Base-by-base conservation (phyloP, 441 rosid species). In the Manihot esculenta region DNA sequence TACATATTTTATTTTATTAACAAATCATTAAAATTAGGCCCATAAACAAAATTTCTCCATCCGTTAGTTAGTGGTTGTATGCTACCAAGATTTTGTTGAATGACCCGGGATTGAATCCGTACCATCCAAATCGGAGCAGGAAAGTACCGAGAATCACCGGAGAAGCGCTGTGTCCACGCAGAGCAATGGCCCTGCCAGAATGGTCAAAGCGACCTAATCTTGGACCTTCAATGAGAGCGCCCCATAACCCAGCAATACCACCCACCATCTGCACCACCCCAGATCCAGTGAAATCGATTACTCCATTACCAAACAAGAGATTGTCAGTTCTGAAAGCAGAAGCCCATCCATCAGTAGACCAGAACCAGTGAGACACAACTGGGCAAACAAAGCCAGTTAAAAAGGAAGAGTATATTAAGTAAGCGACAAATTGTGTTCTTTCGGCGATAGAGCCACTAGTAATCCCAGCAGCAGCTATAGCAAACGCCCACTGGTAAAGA, bases 121-220 rank as follows among this genome's bases (percentile, higher is more conserved):
- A n/a, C n/a, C n/a, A n/a, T n/a, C n/a, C n/a, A n/a, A n/a, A n/a
- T 96, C 97, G 90, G 1, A 92, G 87, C 76, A 92, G 76, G 78
- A 92, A 92, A 5, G 97, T 92, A 6, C 97, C 97, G 21, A 90
- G 85, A 54, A 92, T 96, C 0, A 88, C 96, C 5, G 88, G 89
- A 0, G 96, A 83, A 10, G 96, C 91, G 71, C 89, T 87, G 81
- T 92, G 97, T 44, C 96, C 97, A 45, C 94, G 94, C 0, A 92
- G 58, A 44, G 86, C 74, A 30, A 85, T 70, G 0, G 86, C 35
- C 23, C 82, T 77, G 20, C 94, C 97, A 0, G 83, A 60, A 48
- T 76, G 79, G 53, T 78, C 86, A 62, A 88, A 92, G 50, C 93
- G 84, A 12, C 94, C 96, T 61, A 89, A 85, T 74, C 96, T 79